Evolutionary conservation across 2,329 filamentous ascomycete species (phyloP).

Genomic region (Microsporum ferrugineum): DNA sequence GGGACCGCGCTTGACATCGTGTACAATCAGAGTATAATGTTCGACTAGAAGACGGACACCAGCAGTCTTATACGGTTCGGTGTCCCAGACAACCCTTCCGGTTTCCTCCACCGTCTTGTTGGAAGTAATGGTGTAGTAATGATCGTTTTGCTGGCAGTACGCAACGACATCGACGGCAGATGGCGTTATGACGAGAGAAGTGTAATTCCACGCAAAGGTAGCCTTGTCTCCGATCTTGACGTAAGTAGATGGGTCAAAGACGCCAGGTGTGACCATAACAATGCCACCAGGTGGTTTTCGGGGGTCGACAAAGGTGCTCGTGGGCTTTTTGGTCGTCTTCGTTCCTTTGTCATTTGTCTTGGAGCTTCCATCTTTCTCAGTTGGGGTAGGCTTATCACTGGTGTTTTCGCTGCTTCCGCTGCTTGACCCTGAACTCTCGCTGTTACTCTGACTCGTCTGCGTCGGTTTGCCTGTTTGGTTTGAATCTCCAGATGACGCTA

Average conservation of each 20-base stretch:
- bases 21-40: slow-evolving; percentile 53
- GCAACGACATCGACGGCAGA: slow-evolving; percentile 51
- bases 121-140: slow-evolving; percentile 49
- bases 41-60: slow-evolving; percentile 45
- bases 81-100: slow-evolving; percentile 50
- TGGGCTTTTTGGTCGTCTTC: slow-evolving; percentile 18
- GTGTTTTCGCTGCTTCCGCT: slow-evolving; percentile 8
- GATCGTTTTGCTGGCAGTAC: slow-evolving; percentile 47
- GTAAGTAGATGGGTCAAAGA: slow-evolving; percentile 41
- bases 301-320: slow-evolving; percentile 35
- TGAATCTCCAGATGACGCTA: neutral
- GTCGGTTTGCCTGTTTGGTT: slow-evolving; percentile 4
- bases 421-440: slow-evolving; percentile 14
- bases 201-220: slow-evolving; percentile 60
- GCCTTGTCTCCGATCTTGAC: slow-evolving; percentile 54
- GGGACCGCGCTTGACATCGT: slow-evolving; percentile 45
- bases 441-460: slow-evolving; percentile 13
- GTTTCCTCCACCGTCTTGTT: slow-evolving; percentile 47
- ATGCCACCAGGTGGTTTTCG: slow-evolving; percentile 48
- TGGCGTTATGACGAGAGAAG: slow-evolving; percentile 49
- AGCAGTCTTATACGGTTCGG: slow-evolving; percentile 39
- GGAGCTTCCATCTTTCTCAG: slow-evolving; percentile 9
- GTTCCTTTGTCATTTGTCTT: slow-evolving; percentile 14
- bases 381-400: slow-evolving; percentile 7
- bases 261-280: slow-evolving; percentile 49